Conservation (phyloP, 768 basidiomycete species). For the Clathrus columnatus region DNA sequence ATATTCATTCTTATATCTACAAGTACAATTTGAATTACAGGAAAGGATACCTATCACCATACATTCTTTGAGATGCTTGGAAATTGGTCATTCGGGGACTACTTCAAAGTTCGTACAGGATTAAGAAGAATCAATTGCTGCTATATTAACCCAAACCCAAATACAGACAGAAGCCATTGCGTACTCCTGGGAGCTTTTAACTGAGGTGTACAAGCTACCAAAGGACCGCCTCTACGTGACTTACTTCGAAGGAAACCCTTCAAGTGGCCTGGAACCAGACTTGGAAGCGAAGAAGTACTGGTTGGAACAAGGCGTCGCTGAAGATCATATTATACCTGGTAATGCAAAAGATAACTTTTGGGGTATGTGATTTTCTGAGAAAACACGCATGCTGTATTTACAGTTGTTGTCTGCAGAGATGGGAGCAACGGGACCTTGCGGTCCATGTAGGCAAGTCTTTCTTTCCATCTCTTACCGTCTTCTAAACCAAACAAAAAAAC, state of each 20-base stretch:
- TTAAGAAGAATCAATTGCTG: background rate
- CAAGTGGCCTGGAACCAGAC: constrained; percentile 79
- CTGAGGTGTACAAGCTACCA: constrained; percentile 78
- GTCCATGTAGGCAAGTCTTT: constrained; percentile 72
- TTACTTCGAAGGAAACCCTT: constrained; percentile 93
- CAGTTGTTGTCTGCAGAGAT: constrained; percentile 56
- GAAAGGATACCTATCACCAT: constrained; percentile 93
- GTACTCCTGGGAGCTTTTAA: constrained; percentile 93
- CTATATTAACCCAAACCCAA: constrained; percentile 1
- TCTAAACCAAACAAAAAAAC: background rate
- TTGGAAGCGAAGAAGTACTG: constrained; percentile 81
- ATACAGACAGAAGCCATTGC: constrained; percentile 81
- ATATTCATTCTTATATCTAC: background rate
- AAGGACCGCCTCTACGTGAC: constrained; percentile 92
- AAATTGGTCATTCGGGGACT: constrained; percentile 99
- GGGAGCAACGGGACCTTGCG: constrained; percentile 97
- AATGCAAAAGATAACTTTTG: constrained; percentile 98
- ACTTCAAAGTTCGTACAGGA: constrained; percentile 74
- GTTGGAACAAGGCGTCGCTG: constrained; percentile 80
- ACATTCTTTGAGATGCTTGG: constrained; percentile 99
- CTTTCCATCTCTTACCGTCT: background rate
- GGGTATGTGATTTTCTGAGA: constrained; percentile 46
- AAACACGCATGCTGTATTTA: background rate
- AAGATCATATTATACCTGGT: constrained; percentile 87
- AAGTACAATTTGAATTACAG: background rate